Evolutionary conservation across 2,329 filamentous ascomycete species (phyloP).

Genomic region (Nothophoma quercina): DNA sequence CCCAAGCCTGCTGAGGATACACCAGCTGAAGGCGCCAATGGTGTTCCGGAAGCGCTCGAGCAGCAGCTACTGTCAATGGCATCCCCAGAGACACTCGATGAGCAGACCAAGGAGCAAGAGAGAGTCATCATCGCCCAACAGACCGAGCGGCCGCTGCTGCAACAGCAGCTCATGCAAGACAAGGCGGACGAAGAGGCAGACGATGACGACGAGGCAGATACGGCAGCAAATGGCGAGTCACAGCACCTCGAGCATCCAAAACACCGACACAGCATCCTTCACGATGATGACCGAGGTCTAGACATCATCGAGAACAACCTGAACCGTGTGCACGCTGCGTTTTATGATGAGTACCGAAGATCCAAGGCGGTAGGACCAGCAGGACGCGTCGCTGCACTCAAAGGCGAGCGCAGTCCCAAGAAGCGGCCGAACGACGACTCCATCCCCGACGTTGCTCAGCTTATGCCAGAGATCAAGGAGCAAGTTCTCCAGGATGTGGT

Average conservation of each 20-base stretch:
- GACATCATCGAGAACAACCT: conserved; percentile 78
- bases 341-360: conserved; percentile 82
- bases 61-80: conserved; percentile 79
- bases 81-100: conserved; percentile 73
- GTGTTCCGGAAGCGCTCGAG: conserved; percentile 68
- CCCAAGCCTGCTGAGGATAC: conserved; percentile 31
- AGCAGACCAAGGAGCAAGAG: conserved; percentile 85
- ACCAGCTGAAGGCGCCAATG: conserved; percentile 41
- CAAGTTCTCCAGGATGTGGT: conserved; percentile 76
- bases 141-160: conserved; percentile 85
- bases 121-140: conserved; percentile 88
- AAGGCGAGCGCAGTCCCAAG: conserved; percentile 58
- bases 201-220: conserved; percentile 55
- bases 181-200: conserved; percentile 75
- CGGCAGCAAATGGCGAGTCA: conserved; percentile 50
- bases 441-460: conserved; percentile 83
- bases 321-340: conserved; percentile 75
- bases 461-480: conserved; percentile 84
- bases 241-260: conserved; percentile 47
- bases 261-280: conserved; percentile 77
- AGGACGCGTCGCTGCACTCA: conserved; percentile 60
- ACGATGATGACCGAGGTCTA: conserved; percentile 88
- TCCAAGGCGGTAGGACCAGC: conserved; percentile 53
- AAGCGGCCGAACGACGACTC: conserved; percentile 59
- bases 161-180: conserved; percentile 90